Evolutionary conservation across 2,329 filamentous ascomycete species (phyloP).

Genomic region (Fusarium marasasianum): DNA sequence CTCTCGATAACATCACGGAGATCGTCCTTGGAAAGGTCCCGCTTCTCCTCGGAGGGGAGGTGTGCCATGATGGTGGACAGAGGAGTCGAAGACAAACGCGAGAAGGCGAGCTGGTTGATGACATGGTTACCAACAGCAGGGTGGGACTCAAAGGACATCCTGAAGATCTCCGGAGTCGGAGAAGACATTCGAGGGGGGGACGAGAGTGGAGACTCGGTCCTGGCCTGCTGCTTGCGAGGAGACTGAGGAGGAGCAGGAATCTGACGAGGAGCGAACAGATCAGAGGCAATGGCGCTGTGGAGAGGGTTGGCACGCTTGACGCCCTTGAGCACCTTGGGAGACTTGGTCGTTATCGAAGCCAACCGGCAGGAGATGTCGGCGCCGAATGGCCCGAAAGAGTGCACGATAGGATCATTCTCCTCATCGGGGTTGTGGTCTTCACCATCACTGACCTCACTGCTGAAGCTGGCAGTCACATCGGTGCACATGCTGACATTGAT

Average conservation of each 20-base stretch:
- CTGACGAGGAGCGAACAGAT: slow-evolving; percentile 37
- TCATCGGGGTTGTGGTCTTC: slow-evolving; percentile 84
- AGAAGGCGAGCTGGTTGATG: slow-evolving; percentile 94
- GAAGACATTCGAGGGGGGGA: slow-evolving; percentile 37
- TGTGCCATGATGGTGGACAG: slow-evolving; percentile 89
- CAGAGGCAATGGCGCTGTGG: slow-evolving; percentile 34
- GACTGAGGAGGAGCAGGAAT: slow-evolving; percentile 37
- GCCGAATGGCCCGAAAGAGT: slow-evolving; percentile 91
- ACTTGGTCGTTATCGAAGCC: slow-evolving; percentile 77
- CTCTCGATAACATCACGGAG: slow-evolving; percentile 78
- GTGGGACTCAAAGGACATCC: slow-evolving; percentile 49
- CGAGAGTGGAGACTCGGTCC: slow-evolving; percentile 41
- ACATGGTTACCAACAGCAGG: slow-evolving; percentile 79
- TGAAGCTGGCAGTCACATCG: slow-evolving; percentile 62
- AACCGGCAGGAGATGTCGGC: slow-evolving; percentile 85
- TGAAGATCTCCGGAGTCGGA: slow-evolving; percentile 31
- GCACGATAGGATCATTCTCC: slow-evolving; percentile 92
- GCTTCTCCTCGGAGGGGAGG: slow-evolving; percentile 74
- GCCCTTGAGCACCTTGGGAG: slow-evolving; percentile 61
- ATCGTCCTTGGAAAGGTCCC: slow-evolving; percentile 66
- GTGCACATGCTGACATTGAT: slow-evolving; percentile 59
- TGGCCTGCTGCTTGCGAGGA: slow-evolving; percentile 37
- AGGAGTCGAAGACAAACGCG: slow-evolving; percentile 89
- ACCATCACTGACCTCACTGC: slow-evolving; percentile 61
- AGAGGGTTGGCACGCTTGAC: slow-evolving; percentile 37